Base-by-base conservation (phyloP, 2,329 filamentous ascomycete genomes). In the Golovinomyces cichoracearum region DNA sequence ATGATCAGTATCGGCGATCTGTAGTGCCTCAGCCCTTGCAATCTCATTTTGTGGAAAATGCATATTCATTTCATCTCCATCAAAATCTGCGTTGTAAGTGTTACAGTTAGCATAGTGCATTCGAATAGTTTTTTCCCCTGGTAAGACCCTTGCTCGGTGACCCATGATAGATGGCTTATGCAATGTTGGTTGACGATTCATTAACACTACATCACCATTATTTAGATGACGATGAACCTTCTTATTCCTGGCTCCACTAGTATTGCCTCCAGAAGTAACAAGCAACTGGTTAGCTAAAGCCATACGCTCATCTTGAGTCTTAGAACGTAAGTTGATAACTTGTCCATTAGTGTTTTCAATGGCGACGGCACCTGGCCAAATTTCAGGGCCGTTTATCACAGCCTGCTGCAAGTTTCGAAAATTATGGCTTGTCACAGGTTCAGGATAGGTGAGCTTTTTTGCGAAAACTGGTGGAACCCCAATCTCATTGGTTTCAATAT, bases 61-160 rank as follows among this genome's bases (percentile, higher is more conserved):
- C 86, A 98, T 92, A 63, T 98, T 98, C 90, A 98, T 98, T 64
- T 98, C 90, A 61, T 98, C 90, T 63, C 90, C 90, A 60, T 98
- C 92, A 60, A 98, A 98, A 70, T 98, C 90, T 27, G 90, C 90
- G 58, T 98, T 98, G 70, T 98, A 98, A 0, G 90, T 94, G 60
- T 98, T 98, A 63, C 90, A 95, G 63, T 98, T 98, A 58, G 90
- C 88, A 65, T 98, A 98, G 67, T 98, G 90, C 88, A 98, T 95
- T 55, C 90, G 85, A 61, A 98, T 86, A 0, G 90, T 95, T 66
- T 93, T 93, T 63, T 98, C 92, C 31, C 85, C 86, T 0, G 84
- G 83, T 17, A 98, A 67, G 5, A 98, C 88, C 51, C 86, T 76
- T 47, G 90, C 90, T 57, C 86, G 76, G 65, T 98, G 90, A 51